Base-by-base conservation (phyloP, 495 filamentous ascomycete species). In the Astrothelium macrocarpum region DNA sequence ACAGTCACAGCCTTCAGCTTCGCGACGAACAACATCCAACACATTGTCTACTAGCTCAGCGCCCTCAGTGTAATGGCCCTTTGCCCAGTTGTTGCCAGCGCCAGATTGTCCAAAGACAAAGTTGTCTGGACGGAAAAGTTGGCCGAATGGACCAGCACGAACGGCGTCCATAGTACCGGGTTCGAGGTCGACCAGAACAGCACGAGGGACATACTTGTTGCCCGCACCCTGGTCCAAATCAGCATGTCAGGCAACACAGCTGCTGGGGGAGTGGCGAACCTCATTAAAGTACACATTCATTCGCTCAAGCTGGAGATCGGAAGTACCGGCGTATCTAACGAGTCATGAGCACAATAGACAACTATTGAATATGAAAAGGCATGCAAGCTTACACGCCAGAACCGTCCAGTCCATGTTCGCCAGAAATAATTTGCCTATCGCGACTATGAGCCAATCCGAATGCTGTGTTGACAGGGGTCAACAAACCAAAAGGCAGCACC, bases 231-330 rank as follows among this genome's bases (percentile, higher is more conserved):
- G 67, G 32, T 20, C 14, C 59, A 32, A 62, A 65, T 65, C 39
- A 67, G 70, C 68, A 20, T 72, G 62, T 28, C 61, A 62, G 2
- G 60, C 56, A 43, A 49, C 18, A 60, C 36, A 53, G 20, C n/a
- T 53, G 64, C 34, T 14, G 36, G 31, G 25, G 26, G 16, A 65
- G 77, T 10, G 49, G 29, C 81, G 62, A 77, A 96, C 93, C 89
- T 97, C 90, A 82, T 97, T 99, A 86, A 99, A 99, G 87, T 99
- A 99, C 78, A 99, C 94, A 81, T 92, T 99, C 93, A 99, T 96
- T 74, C 94, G 93, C 87, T 99, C 94, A 66, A 97, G 84, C 84
- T 99, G 94, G 75, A 99, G 91, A 79, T 97, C 94, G 61, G 93
- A 97, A 67, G 90, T 89, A 72, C 95, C 94, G 78, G 92, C 93